Conservation (phyloP, 2,329 filamentous ascomycete genomes). For the Alternaria alternata region DNA sequence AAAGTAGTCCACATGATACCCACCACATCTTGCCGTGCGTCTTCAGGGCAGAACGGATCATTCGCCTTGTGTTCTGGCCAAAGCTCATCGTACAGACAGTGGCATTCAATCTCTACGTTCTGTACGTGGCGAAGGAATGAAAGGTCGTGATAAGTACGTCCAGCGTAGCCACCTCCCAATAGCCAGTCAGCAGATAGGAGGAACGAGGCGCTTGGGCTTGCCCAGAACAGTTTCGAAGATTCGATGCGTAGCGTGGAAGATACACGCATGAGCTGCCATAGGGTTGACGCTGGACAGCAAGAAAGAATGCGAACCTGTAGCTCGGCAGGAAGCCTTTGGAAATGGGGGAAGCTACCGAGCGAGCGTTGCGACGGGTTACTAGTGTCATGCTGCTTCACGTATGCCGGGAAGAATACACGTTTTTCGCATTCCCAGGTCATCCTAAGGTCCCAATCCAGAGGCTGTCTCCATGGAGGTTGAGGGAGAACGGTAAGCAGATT, state of each 20-base stretch:
- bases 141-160: constrained; percentile 16
- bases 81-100: not conserved
- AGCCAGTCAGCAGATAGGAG: constrained; percentile 19
- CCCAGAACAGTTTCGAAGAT: constrained; percentile 30
- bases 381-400: not conserved
- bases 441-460: not conserved
- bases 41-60: not conserved
- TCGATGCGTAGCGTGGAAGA: constrained; percentile 24
- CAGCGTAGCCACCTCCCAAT: constrained; percentile 17
- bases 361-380: not conserved
- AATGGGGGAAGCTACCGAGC: constrained; percentile 1
- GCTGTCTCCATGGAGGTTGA: not conserved
- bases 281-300: constrained; percentile 20
- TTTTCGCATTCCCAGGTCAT: not conserved
- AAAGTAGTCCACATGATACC: constrained; percentile 19
- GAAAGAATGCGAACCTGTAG: constrained; percentile 23
- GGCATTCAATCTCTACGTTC: constrained; percentile 23
- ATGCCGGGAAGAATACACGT: not conserved
- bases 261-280: constrained; percentile 26
- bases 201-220: constrained; percentile 9
- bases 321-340: constrained; percentile 20
- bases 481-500: not conserved
- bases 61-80: not conserved
- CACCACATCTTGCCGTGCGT: constrained; percentile 8
- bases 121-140: constrained; percentile 20